Evolutionary conservation across 2,329 filamentous ascomycete species (phyloP).

Genomic region (Metarhizium guizhouense): DNA sequence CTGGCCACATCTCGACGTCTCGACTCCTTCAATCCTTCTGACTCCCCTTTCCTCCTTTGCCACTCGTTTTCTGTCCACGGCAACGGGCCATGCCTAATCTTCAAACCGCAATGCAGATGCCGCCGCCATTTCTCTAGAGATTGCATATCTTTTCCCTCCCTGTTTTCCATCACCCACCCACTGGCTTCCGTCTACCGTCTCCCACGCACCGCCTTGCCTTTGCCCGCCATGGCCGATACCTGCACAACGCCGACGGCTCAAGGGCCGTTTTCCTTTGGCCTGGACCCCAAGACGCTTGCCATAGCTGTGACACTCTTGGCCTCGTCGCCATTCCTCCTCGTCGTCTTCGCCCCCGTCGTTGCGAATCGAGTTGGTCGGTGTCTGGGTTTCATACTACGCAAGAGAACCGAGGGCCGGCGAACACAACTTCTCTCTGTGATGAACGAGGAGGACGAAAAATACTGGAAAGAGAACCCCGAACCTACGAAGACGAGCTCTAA

Average conservation of each 20-base stretch:
- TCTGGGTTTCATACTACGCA: slow-evolving; percentile 53
- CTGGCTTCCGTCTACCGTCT: not conserved
- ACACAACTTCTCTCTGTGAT: slow-evolving; percentile 46
- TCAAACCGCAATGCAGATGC: not conserved
- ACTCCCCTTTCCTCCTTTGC: too few species aligned
- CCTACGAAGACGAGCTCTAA: slow-evolving; percentile 33
- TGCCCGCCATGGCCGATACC: slow-evolving; percentile 16
- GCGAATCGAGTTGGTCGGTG: slow-evolving; percentile 27
- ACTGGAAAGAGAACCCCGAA: slow-evolving; percentile 22
- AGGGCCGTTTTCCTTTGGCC: slow-evolving; percentile 18
- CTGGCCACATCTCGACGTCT: not conserved
- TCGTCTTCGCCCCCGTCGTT: slow-evolving; percentile 18
- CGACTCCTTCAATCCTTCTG: not conserved
- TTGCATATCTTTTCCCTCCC: too few species aligned
- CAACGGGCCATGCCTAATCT: too few species aligned
- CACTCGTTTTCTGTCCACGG: too few species aligned
- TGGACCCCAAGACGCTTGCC: slow-evolving; percentile 17
- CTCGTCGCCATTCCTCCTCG: slow-evolving; percentile 11
- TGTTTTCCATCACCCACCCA: not conserved
- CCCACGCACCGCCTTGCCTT: not conserved
- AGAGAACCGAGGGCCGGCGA: slow-evolving; percentile 54
- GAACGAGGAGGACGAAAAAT: slow-evolving; percentile 34
- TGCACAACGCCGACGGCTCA: slow-evolving; percentile 19
- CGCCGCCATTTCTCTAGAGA: not conserved
- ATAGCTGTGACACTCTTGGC: slow-evolving; percentile 15